These are phyloP conservation scores for Psophocarpus tetragonolobus DNA, from an alignment of 306 rosid species.

Conservation along the genomic window DNA sequence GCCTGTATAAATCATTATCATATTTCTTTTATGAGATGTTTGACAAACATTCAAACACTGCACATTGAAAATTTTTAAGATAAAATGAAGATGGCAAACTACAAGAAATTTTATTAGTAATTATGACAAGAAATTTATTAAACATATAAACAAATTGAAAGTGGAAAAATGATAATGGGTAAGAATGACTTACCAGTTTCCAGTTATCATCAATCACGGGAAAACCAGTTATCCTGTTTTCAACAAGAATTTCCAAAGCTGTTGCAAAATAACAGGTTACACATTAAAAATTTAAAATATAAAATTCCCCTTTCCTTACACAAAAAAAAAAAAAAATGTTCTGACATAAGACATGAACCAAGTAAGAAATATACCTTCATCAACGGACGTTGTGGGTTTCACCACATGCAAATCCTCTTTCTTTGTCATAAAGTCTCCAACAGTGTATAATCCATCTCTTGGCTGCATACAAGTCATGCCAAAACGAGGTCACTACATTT, in stretches of 20 bases:
- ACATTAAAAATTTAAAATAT: constrained; percentile 31
- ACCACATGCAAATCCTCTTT: constrained; percentile 76
- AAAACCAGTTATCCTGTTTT: constrained; percentile 92
- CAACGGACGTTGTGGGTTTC: constrained; percentile 84
- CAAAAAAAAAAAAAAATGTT: not conserved
- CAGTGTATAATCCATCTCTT: constrained; percentile 64
- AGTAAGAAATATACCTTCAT: constrained; percentile 65
- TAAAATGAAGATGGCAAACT: constrained; percentile 5
- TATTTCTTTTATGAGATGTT: constrained; percentile 1
- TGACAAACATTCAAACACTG: constrained; percentile 19
- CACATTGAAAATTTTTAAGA: not conserved
- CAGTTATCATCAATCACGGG: constrained; percentile 91
- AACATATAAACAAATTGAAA: constrained; percentile 1
- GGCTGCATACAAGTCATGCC: constrained; percentile 51
- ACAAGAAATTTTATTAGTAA: not conserved
- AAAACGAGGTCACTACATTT: constrained; percentile 3
- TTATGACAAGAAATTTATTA: not conserved
- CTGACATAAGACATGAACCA: not conserved
- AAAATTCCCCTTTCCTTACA: not conserved
- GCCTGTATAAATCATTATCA: not conserved
- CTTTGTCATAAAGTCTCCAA: constrained; percentile 94
- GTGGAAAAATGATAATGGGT: not conserved
- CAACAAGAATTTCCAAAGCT: constrained; percentile 91
- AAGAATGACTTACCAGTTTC: constrained; percentile 69
- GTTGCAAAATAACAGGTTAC: constrained; percentile 47